Base-by-base conservation (phyloP, 768 basidiomycete genomes). In the Sporobolomyces pararoseus region DNA sequence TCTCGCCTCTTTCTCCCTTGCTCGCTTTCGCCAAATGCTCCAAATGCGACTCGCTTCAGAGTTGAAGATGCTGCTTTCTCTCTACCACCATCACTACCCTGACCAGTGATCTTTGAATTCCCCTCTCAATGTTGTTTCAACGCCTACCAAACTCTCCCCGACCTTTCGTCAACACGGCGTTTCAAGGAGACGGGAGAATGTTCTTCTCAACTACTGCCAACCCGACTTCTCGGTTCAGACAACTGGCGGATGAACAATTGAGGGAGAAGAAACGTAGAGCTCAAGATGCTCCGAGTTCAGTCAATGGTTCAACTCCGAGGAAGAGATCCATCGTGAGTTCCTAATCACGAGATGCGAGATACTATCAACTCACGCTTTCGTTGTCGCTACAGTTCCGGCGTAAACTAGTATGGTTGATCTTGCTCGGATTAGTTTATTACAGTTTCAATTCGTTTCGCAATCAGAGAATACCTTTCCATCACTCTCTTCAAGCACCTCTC, bases 391-490 rank as follows among this genome's bases (percentile, higher is more conserved):
- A 39, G 55, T 42, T 19, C 7, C 39, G 53, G 14, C 53, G 31
- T 13, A 19, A 25, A 7, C 25, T 39, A 19, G 7, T 58, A 37
- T 58, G 55, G 55, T 25, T 58, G 19, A 21, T 58, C 55, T 9
- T 25, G 17, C 14, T 58, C 55, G 35, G 4, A 2, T 29, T 42
- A 7, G 21, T 25, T 19, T 58, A 58, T 37, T 58, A 7, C 21
- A 14, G 16, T 3, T 39, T 42, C 13, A 4, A 39, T 14, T 58
- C 55, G 14, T 39, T 6, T 37, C 55, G 55, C 23, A 42, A 13
- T 39, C 35, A n/a, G 2, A 66, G 25, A 27, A 79, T 55, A 52
- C 75, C 44, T 63, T 77, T 64, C 63, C 74, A 51, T 46, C 51
- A 52, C 53, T 67, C 51, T 5, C 55, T 46, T 58, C 39, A n/a